These are phyloP conservation scores for Starmerella sp. DNA, from an alignment of 805 yeast genomes.

Conservation along the genomic window DNA sequence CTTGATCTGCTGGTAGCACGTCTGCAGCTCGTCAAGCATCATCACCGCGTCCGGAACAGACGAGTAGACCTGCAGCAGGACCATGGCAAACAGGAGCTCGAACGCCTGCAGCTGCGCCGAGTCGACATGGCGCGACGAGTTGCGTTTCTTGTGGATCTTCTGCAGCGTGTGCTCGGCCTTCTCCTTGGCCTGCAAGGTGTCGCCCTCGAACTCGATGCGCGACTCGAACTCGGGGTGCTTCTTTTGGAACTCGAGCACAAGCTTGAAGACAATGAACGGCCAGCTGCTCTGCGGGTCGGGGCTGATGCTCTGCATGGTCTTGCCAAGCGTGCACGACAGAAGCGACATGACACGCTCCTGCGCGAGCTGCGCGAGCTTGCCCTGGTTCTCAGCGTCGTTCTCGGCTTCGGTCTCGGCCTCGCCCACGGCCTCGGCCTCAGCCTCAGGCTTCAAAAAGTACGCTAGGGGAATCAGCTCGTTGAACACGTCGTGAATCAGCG, in stretches of 20 bases:
- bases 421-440: not conserved
- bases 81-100: conserved; percentile 67
- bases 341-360: conserved; percentile 50
- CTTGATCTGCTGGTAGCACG: conserved; percentile 41
- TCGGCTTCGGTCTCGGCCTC: not conserved
- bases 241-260: conserved; percentile 17
- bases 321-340: conserved; percentile 44
- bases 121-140: conserved; percentile 30
- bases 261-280: conserved; percentile 36
- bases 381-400: conserved; percentile 2
- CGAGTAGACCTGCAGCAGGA: conserved; percentile 60
- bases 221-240: conserved; percentile 22
- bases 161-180: conserved; percentile 42
- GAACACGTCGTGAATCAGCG: conserved; percentile 32
- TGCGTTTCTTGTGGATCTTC: conserved; percentile 33
- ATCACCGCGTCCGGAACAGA: conserved; percentile 65
- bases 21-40: conserved; percentile 59
- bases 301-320: not conserved
- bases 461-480: conserved; percentile 34
- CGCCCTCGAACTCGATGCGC: conserved; percentile 45
- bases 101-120: conserved; percentile 47
- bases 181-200: conserved; percentile 37
- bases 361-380: conserved; percentile 22
- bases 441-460: conserved; percentile 29
- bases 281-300: conserved; percentile 39